Evolutionary conservation across 176 grass and related monocot species (phyloP), one percentile per base, ranked within the genome.

Genomic region (Oryza nivara): DNA sequence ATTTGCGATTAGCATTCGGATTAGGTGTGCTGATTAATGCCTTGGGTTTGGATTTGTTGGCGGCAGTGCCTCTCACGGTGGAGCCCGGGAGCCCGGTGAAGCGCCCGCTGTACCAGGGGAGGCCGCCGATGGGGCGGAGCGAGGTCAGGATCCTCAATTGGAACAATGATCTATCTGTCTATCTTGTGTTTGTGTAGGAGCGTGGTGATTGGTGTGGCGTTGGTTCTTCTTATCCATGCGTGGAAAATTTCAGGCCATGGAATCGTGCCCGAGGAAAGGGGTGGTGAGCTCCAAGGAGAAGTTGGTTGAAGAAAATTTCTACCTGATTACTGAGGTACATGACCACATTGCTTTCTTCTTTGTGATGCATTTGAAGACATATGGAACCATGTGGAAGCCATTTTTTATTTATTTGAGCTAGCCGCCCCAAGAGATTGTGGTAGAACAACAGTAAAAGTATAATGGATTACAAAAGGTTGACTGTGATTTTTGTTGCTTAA

Each of bases 231-330:
- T 65, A 63, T 66, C 68, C 43, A 49, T 71, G 19, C 71, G 6
- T 83, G 32, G 4, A 58, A 45, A 5, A 5, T 82, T 83, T 49
- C 79, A 97, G 95, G 92, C 70, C 5, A 97, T 97, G 95, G 81
- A 92, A 44, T 67, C 86, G 16, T 97, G 95, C 75, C 92, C 95
- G 10, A 91, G 73, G 86, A 92, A 92, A 1, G 49, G 82, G 70
- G 80, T 92, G 35, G 75, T 70, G 2, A 80, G 85, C 69, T 90
- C 92, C 71, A 14, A 79, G 80, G 86, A 94, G 78, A 91, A 83
- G 78, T 47, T 97, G 74, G 68, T 92, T 34, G 88, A 94, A 81
- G 92, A 97, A 45, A 95, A 97, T 23, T 89, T 94, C 77, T 97
- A 94, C 84, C 76, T 97, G 1, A 91, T 70, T 26, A 92, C 90